Evolutionary conservation across 164 flowering plant genomes (phyloP).

Genomic region (Cinnamomum micranthum): DNA sequence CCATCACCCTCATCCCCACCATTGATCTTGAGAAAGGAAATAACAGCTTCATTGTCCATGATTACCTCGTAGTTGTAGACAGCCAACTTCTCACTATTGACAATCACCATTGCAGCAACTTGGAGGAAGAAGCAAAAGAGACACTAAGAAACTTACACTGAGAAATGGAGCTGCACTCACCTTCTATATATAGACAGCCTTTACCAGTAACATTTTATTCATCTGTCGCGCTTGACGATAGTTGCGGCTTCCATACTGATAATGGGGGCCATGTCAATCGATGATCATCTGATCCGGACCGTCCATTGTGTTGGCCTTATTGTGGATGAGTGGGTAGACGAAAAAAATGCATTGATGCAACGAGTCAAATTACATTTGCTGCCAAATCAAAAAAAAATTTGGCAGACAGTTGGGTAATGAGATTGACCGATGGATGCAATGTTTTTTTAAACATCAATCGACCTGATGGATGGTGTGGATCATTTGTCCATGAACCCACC

Average conservation of each 20-base stretch:
- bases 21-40: no score
- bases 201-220: neutral
- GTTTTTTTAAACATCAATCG: no score
- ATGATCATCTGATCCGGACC: no score
- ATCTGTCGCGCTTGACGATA: no score
- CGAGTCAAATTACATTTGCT: no score
- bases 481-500: neutral
- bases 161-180: neutral
- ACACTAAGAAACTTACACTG: neutral
- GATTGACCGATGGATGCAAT: no score
- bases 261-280: no score
- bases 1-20: constrained; percentile 17
- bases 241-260: no score
- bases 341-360: no score
- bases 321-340: neutral
- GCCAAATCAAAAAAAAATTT: no score
- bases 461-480: neutral
- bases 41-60: neutral
- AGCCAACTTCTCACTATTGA: neutral
- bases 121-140: neutral
- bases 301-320: neutral
- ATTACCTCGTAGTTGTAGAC: neutral
- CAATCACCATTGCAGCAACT: constrained; percentile 6
- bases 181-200: neutral
- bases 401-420: no score